Conservation (phyloP, 768 basidiomycete species). For the Lactarius hatsudake region DNA sequence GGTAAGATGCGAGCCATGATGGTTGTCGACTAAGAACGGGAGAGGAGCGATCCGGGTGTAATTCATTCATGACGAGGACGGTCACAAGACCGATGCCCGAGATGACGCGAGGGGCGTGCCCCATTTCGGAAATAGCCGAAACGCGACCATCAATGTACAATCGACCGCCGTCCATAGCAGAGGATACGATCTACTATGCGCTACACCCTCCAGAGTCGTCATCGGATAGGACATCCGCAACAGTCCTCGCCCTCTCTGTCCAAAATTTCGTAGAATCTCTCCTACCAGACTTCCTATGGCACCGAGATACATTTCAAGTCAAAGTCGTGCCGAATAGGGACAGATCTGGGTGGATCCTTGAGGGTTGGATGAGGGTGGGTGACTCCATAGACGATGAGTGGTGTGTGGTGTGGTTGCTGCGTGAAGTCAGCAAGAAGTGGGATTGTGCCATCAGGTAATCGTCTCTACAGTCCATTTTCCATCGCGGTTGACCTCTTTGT, state of each 20-base stretch:
- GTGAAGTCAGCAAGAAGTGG: constrained; percentile 73
- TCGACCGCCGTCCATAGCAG: constrained; percentile 71
- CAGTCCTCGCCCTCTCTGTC: constrained; percentile 69
- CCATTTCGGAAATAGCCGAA: too few relatives aligned
- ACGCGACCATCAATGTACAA: constrained; percentile 50
- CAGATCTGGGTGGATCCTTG: constrained; percentile 54
- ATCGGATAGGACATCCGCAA: constrained; percentile 57
- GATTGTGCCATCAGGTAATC: constrained; percentile 75
- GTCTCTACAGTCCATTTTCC: constrained; percentile 5
- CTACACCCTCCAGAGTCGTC: constrained; percentile 58
- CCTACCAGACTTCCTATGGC: constrained; percentile 72
- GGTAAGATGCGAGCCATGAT: constrained; percentile 11
- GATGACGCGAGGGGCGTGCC: too few relatives aligned
- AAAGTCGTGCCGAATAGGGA: constrained; percentile 56
- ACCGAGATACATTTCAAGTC: constrained; percentile 78
- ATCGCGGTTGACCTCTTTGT: neutral
- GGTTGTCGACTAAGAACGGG: neutral
- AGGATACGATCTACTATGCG: constrained; percentile 79
- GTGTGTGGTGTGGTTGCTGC: constrained; percentile 88
- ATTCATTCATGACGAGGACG: too few relatives aligned
- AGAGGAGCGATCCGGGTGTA: neutral
- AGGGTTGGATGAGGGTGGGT: constrained; percentile 87
- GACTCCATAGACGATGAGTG: constrained; percentile 99
- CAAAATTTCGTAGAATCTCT: constrained; percentile 50
- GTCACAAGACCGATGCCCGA: too few relatives aligned